These are phyloP conservation scores for Diplodia corticola DNA, from an alignment of 2,329 filamentous ascomycete species.

Conservation along the genomic window DNA sequence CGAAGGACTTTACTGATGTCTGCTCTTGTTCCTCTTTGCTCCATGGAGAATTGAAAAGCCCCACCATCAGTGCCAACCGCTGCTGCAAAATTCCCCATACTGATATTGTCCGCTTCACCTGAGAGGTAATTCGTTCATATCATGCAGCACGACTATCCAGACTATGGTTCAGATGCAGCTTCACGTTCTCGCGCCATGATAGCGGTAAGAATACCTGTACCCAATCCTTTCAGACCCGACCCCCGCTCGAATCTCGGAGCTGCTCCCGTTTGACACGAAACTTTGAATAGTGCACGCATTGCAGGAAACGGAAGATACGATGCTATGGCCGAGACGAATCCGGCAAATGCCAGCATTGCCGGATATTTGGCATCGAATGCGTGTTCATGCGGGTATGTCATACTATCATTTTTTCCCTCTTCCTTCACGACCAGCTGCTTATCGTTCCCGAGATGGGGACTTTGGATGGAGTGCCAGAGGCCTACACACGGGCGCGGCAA, in stretches of 20 bases:
- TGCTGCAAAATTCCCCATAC: neutral
- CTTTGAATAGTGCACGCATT: neutral
- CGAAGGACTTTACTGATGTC: neutral
- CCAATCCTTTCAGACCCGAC: neutral
- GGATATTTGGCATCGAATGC: neutral
- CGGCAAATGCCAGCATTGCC: neutral
- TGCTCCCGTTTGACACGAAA: neutral
- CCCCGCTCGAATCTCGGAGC: neutral
- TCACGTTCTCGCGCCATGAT: neutral
- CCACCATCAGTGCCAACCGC: neutral
- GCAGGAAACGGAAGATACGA: constrained; percentile 8
- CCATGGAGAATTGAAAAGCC: neutral
- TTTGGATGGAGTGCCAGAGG: neutral
- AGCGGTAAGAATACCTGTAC: neutral
- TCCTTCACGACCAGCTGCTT: neutral
- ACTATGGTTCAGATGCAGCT: neutral
- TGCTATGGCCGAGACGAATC: neutral
- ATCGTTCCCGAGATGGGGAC: neutral
- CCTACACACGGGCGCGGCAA: neutral
- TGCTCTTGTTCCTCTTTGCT: neutral
- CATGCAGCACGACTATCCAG: neutral
- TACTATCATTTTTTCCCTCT: too few species aligned
- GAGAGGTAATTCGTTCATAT: neutral
- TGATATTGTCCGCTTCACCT: neutral
- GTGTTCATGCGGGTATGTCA: constrained; percentile 1